Evolutionary conservation across 139 green algal species (phyloP), one percentile per base, ranked within the genome.

Genomic region (Tetraselmis striata): DNA sequence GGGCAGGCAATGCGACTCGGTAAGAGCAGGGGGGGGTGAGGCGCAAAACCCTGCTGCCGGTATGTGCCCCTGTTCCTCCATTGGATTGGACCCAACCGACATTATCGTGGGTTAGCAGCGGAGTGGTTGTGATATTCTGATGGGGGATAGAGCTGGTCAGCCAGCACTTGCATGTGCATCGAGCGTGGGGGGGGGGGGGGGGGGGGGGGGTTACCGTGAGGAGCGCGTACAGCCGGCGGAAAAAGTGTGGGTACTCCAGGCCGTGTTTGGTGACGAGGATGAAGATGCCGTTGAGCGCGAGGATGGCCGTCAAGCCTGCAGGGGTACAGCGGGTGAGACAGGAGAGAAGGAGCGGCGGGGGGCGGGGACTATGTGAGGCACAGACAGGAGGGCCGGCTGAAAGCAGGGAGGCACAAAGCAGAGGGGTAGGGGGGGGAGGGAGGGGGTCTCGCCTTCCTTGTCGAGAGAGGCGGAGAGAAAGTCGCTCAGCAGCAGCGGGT

Each of bases 271-370:
- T 97, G 75, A 98, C 94, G 58, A 98, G 90, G 23, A 92, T 45
- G 86, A 98, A 98, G 80, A 98, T 92, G 32, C 93, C 93, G 82
- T 97, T 90, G 23, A 99, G 92, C 1, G 96, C 95, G 32, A 98
- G 88, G 88, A 99, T 95, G 85, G 94, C 94, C 23, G 88, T 84
- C 28, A 97, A 83, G 2, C 95, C 96, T 76, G 31, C 22, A 84
- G 78, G 30, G 78, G 32, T 32, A 5, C 28, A 58, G n/a, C n/a
- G n/a, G n/a, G n/a, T n/a, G n/a, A n/a, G n/a, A n/a, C n/a, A n/a
- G n/a, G n/a, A n/a, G n/a, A n/a, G n/a, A n/a, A n/a, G n/a, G n/a
- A n/a, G n/a, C n/a, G n/a, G n/a, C n/a, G n/a, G n/a, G n/a, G n/a
- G n/a, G n/a, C n/a, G n/a, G n/a, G n/a, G n/a, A n/a, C n/a, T n/a